These are phyloP conservation scores for Suillus alpinus DNA, from an alignment of 768 basidiomycete species.

Conservation along the genomic window DNA sequence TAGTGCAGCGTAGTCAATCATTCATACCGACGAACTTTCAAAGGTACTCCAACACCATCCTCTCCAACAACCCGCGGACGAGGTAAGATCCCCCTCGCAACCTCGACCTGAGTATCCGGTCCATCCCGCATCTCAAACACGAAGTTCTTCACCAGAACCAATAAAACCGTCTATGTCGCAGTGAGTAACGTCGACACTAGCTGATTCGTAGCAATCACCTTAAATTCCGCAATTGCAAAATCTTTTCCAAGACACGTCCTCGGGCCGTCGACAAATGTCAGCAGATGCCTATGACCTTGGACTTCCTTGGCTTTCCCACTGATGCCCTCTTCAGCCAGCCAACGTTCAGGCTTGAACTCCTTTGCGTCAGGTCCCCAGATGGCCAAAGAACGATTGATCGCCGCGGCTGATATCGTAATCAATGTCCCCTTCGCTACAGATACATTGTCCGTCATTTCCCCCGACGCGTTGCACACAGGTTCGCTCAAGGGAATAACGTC, in stretches of 20 bases:
- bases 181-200: not conserved
- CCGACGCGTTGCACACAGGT: conserved; percentile 44
- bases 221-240: conserved; percentile 42
- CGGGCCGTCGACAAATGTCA: conserved; percentile 53
- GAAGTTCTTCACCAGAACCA: conserved; percentile 37
- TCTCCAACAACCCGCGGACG: conserved; percentile 21
- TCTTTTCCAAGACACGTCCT: conserved; percentile 47
- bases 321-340: conserved; percentile 42
- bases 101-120: conserved; percentile 14
- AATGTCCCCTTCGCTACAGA: conserved; percentile 45
- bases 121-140: conserved; percentile 22
- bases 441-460: conserved; percentile 38
- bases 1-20: not conserved
- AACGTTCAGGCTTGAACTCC: conserved; percentile 62
- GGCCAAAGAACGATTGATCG: conserved; percentile 47
- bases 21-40: conserved; percentile 28
- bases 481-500: conserved; percentile 56
- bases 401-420: conserved; percentile 41
- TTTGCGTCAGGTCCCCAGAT: conserved; percentile 63
- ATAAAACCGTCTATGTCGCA: conserved; percentile 38
- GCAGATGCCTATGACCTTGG: conserved; percentile 47
- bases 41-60: conserved; percentile 27
- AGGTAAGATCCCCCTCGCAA: conserved; percentile 12
- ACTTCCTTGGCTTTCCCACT: conserved; percentile 35
- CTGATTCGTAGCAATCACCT: conserved; percentile 14